Conservation (phyloP, 495 filamentous ascomycete species). For the Oidiodendron maius region DNA sequence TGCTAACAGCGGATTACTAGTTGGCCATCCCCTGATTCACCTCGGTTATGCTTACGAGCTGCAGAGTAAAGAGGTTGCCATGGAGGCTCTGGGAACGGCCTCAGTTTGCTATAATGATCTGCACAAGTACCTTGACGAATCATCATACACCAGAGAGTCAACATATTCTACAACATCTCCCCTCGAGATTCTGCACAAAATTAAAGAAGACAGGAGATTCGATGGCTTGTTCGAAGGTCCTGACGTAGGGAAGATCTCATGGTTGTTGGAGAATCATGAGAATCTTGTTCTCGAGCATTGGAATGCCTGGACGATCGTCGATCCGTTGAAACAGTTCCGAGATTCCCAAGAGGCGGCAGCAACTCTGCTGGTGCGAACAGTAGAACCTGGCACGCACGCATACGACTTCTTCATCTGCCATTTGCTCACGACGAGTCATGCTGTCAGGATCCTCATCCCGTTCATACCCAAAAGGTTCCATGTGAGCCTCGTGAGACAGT, state of each 20-base stretch:
- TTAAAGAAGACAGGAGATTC: conserved; percentile 47
- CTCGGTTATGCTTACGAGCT: conserved; percentile 85
- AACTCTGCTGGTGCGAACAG: conserved; percentile 60
- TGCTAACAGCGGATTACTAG: conserved; percentile 32
- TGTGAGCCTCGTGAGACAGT: conserved; percentile 66
- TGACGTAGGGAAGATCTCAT: conserved; percentile 57
- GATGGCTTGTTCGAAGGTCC: conserved; percentile 53
- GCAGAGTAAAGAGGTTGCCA: conserved; percentile 68
- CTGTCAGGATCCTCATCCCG: conserved; percentile 78
- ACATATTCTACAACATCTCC: conserved; percentile 48
- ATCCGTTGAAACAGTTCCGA: conserved; percentile 65
- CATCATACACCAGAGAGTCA: conserved; percentile 54
- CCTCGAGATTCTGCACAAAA: conserved; percentile 59
- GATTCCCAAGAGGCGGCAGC: conserved; percentile 72
- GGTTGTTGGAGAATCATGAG: conserved; percentile 64
- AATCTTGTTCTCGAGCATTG: conserved; percentile 73
- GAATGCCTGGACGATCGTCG: conserved; percentile 70
- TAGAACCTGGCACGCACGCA: conserved; percentile 47
- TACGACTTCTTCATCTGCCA: conserved; percentile 89
- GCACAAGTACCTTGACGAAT: conserved; percentile 74
- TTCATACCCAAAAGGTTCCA: conserved; percentile 69
- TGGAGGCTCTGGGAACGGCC: conserved; percentile 72
- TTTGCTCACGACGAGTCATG: conserved; percentile 77
- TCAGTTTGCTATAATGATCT: conserved; percentile 66
- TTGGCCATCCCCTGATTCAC: conserved; percentile 85